Percentiles rank a stretch among this genome's conserved stretches.
These are phyloP conservation scores for Cercospora berteroae DNA, from an alignment of 2,329 filamentous ascomycete species.

Conservation along the genomic window DNA sequence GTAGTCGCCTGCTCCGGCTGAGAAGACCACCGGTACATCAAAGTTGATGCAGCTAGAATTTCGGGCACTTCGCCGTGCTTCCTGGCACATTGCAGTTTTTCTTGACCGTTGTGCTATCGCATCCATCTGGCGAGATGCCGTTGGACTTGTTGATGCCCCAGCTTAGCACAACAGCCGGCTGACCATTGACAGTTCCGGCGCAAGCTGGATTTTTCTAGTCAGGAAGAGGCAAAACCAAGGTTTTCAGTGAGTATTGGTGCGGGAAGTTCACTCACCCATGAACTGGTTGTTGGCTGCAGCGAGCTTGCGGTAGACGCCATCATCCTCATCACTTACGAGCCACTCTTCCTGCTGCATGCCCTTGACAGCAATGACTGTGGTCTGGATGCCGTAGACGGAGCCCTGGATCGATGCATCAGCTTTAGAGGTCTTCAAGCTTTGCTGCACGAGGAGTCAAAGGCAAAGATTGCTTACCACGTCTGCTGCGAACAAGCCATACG, in stretches of 20 bases:
- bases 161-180: background rate
- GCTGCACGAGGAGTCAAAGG: background rate
- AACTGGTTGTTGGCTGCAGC: slow-evolving; percentile 11
- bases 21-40: background rate
- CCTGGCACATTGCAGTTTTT: slow-evolving; percentile 17
- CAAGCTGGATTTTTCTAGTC: slow-evolving; percentile 10
- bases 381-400: slow-evolving; percentile 9
- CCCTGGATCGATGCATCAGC: background rate
- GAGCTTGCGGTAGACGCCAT: slow-evolving; percentile 8
- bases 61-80: slow-evolving; percentile 1
- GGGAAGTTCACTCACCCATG: background rate
- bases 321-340: background rate
- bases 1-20: background rate
- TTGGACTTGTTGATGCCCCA: slow-evolving; percentile 7
- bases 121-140: slow-evolving; percentile 10
- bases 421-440: background rate
- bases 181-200: slow-evolving; percentile 15
- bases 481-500: slow-evolving; percentile 11
- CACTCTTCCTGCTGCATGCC: slow-evolving; percentile 13
- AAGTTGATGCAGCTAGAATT: background rate
- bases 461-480: background rate
- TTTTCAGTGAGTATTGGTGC: background rate
- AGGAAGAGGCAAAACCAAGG: background rate
- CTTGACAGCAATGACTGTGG: slow-evolving; percentile 9
- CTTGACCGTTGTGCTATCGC: slow-evolving; percentile 1